These are phyloP conservation scores for Euptelea pleiosperma DNA, from an alignment of 164 flowering plant species.

Conservation along the genomic window DNA sequence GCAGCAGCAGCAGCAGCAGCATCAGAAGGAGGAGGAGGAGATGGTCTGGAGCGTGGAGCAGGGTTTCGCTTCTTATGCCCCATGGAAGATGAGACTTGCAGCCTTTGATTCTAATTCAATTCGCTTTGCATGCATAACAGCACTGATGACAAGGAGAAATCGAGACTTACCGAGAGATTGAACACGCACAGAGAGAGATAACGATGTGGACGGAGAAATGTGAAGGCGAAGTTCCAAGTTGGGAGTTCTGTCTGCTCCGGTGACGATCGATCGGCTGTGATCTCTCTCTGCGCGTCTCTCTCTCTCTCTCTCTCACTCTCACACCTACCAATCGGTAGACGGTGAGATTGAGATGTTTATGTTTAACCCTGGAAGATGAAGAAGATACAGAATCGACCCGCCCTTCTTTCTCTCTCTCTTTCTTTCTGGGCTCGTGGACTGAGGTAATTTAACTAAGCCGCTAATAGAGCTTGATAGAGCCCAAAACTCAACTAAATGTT, in stretches of 20 bases:
- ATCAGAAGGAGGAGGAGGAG: constrained; percentile 17
- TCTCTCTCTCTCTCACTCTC: constrained; percentile 5
- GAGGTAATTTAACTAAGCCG: too few relatives aligned
- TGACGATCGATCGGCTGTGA: constrained; percentile 20
- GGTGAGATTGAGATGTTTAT: constrained; percentile 9
- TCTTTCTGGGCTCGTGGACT: too few relatives aligned
- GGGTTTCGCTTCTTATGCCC: constrained; percentile 71
- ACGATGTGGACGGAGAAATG: neutral
- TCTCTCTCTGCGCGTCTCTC: too few relatives aligned
- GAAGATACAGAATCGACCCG: neutral
- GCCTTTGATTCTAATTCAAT: constrained; percentile 8
- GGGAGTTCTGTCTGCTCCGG: neutral
- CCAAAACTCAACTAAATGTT: too few relatives aligned
- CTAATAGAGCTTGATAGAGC: too few relatives aligned
- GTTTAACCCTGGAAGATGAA: neutral
- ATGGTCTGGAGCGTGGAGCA: constrained; percentile 40
- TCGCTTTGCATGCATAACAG: constrained; percentile 34
- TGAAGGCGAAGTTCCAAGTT: constrained; percentile 1
- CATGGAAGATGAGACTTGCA: constrained; percentile 25
- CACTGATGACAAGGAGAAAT: too few relatives aligned
- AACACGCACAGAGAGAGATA: neutral
- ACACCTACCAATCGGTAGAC: constrained; percentile 13
- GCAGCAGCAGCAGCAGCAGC: neutral
- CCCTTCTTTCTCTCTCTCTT: neutral
- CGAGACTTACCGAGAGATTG: constrained; percentile 21